Conservation (phyloP, 345 rosid genomes). For the Conringia planisiliqua region DNA sequence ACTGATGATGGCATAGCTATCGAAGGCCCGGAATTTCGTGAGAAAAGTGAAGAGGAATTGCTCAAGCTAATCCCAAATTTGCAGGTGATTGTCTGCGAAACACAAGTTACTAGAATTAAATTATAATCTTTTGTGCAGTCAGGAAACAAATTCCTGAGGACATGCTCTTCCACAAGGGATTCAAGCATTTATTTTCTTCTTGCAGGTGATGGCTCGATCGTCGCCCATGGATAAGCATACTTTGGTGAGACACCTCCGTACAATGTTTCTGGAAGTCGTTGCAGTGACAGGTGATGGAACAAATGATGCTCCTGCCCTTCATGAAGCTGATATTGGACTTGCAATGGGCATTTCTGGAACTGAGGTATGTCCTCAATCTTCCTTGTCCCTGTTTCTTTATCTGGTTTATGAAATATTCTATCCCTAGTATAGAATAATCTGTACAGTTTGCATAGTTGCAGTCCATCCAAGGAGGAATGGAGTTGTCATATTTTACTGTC, state of each 20-base stretch:
- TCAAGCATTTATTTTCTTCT: constrained; percentile 13
- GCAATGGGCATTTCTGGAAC: constrained; percentile 93
- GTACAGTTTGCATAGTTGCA: not conserved
- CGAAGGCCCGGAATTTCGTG: constrained; percentile 61
- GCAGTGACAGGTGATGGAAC: constrained; percentile 94
- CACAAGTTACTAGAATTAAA: not conserved
- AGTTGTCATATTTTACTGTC: not conserved
- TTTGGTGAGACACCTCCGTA: constrained; percentile 67
- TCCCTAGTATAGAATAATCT: not conserved
- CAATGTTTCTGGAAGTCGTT: constrained; percentile 65
- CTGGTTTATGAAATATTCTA: not conserved
- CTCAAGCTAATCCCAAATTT: constrained; percentile 68
- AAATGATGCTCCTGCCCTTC: constrained; percentile 91
- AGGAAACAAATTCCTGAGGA: not conserved
- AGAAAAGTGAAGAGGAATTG: constrained; percentile 52
- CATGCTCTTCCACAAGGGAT: not conserved
- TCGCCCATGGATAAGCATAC: constrained; percentile 87
- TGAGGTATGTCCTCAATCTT: constrained; percentile 46
- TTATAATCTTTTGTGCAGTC: not conserved
- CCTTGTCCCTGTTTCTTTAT: not conserved
- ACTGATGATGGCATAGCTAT: constrained; percentile 58
- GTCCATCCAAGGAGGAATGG: not conserved
- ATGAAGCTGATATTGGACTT: constrained; percentile 84
- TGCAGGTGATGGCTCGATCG: constrained; percentile 86
- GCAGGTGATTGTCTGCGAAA: constrained; percentile 52